Conservation (phyloP, 371 early-diverging fungal species). For the Mortierella sp. region DNA sequence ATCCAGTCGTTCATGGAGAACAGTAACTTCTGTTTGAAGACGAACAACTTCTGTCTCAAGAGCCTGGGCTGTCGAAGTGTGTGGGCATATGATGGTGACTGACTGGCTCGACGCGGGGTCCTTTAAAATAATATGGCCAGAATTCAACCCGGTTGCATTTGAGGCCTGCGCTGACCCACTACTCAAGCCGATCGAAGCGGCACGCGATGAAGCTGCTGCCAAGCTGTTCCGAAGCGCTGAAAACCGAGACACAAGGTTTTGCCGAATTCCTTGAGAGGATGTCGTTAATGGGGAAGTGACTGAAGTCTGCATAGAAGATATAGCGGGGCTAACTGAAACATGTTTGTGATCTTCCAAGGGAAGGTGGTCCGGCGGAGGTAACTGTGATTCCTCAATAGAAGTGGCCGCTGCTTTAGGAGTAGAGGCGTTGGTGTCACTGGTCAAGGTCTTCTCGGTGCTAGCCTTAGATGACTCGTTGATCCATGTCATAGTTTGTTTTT, state of each 20-base stretch:
- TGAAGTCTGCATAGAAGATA: neutral
- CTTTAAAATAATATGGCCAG: slow-evolving; percentile 18
- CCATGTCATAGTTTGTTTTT: neutral
- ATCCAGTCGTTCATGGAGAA: slow-evolving; percentile 40
- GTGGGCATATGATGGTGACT: slow-evolving; percentile 40
- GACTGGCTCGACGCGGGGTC: slow-evolving; percentile 32
- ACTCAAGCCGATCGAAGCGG: slow-evolving; percentile 30
- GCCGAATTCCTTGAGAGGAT: slow-evolving; percentile 28
- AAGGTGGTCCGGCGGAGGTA: neutral
- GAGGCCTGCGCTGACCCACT: slow-evolving; percentile 12
- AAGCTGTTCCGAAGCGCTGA: slow-evolving; percentile 38
- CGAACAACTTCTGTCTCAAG: slow-evolving; percentile 38
- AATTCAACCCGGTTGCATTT: neutral
- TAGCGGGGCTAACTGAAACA: slow-evolving; percentile 7
- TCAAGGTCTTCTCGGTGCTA: too few relatives aligned
- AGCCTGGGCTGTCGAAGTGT: slow-evolving; percentile 17
- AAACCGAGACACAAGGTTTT: slow-evolving; percentile 35
- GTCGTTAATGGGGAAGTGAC: neutral
- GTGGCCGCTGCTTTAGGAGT: neutral
- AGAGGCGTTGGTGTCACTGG: too few relatives aligned
- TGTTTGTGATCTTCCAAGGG: neutral
- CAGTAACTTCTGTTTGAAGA: slow-evolving; percentile 43
- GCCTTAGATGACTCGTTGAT: too few relatives aligned
- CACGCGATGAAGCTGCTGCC: slow-evolving; percentile 44
- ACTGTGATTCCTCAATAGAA: neutral